Percentiles rank a stretch among this genome's conserved stretches.
phyloP scores from a whole-genome alignment of 305 asterid species.

The Fraxinus angustifolia region DNA sequence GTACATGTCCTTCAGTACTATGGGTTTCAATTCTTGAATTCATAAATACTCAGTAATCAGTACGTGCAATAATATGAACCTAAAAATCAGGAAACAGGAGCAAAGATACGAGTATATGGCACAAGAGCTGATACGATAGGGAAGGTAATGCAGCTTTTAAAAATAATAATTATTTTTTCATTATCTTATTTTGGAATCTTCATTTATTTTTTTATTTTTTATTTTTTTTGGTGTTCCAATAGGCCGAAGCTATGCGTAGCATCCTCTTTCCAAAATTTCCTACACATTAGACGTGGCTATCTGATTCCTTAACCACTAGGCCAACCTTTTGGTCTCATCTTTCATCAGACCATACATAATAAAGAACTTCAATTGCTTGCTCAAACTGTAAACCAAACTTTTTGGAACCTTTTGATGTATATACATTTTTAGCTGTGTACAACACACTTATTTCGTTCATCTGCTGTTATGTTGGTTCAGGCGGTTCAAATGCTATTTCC shows the following conservation, averaged over 20 bases:
- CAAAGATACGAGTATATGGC: slow-evolving; percentile 76
- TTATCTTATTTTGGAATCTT: not conserved
- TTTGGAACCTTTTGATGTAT: not conserved
- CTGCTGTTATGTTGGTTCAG: not conserved
- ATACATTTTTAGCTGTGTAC: not conserved
- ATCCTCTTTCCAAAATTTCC: not conserved
- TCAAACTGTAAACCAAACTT: not conserved
- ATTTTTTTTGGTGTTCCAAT: not conserved
- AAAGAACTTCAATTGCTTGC: not conserved
- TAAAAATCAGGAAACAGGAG: slow-evolving; percentile 85
- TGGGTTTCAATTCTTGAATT: slow-evolving; percentile 18
- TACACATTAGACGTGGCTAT: not conserved
- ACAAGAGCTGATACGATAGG: slow-evolving; percentile 49
- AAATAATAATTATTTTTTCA: not conserved
- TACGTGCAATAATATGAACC: slow-evolving; percentile 4
- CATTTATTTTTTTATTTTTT: not conserved
- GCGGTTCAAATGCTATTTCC: not conserved
- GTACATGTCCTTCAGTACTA: slow-evolving; percentile 31
- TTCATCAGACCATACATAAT: not conserved
- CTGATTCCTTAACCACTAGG: not conserved
- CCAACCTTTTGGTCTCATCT: not conserved
- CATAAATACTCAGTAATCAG: slow-evolving; percentile 9
- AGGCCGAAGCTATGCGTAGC: not conserved
- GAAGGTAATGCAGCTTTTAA: slow-evolving; percentile 48
- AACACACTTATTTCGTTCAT: not conserved